Evolutionary conservation across 495 filamentous ascomycete genomes (phyloP), one percentile per base, ranked within the genome.

Genomic region (Saxophila tyrrhenica): DNA sequence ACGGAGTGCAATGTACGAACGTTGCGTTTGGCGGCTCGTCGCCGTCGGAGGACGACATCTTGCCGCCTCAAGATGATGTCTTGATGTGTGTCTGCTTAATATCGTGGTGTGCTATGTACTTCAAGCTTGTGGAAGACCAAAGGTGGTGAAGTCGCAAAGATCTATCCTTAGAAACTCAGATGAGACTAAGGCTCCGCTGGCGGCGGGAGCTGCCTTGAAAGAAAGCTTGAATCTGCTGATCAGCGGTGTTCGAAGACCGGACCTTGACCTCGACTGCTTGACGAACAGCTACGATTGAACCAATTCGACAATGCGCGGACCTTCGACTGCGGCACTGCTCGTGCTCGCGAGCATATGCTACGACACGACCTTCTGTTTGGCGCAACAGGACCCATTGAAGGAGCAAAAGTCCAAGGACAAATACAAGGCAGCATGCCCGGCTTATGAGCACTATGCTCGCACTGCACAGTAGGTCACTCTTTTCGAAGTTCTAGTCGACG

Each of bases 391-490:
- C 19, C 25, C 50, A 7, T 20, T 57, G 23, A 45, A 52, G 38
- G 49, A 52, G 15, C 3, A n/a, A 11, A 42, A 21, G 7, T 22
- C n/a, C 9, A 65, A 61, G 44, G 60, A 54, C 19, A 67, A 64
- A 53, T 72, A 69, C 55, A 55, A 51, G 51, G 58, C 51, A 50
- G 73, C 72, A 45, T 77, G 74, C 65, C 74, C 74, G 23, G 73
- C 74, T 39, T 77, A 76, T 55, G 69, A 69, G 59, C 64, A 60
- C 54, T 77, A 76, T 64, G 66, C 73, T 13, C 65, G 59, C 51
- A 72, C 64, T 48, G 50, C 54, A n/a, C 74, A 77, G 74, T 75
- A 72, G 24, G 72, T n/a, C n/a, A n/a, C n/a, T n/a, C n/a, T n/a
- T n/a, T n/a, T n/a, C n/a, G n/a, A n/a, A n/a, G 59, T 25, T 3